These are phyloP conservation scores for Trichoderma koningii DNA, from an alignment of 2,329 filamentous ascomycete species.

Conservation along the genomic window DNA sequence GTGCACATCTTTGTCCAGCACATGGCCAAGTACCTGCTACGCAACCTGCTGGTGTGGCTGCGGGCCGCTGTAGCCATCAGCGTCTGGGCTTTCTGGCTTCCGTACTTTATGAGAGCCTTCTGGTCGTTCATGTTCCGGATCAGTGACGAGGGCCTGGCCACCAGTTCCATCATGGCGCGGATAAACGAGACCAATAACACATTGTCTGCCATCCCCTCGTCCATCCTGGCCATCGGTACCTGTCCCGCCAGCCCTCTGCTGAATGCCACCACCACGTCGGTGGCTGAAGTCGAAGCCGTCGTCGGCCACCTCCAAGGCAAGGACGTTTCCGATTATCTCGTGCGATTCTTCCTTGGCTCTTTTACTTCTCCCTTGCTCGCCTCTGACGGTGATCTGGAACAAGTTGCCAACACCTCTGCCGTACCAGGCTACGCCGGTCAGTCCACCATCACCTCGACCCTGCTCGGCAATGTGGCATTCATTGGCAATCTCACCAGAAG, in stretches of 20 bases:
- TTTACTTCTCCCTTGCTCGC: conserved; percentile 35
- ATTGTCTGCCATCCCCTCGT: conserved; percentile 34
- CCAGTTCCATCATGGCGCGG: conserved; percentile 36
- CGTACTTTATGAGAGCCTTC: conserved; percentile 85
- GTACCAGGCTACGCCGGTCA: conserved; percentile 4
- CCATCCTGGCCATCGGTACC: conserved; percentile 34
- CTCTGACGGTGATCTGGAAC: conserved; percentile 4
- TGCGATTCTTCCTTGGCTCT: conserved; percentile 37
- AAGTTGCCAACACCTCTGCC: neutral
- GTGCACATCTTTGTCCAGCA: conserved; percentile 78
- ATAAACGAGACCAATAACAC: conserved; percentile 31
- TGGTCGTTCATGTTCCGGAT: conserved; percentile 97
- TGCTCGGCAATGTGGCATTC: conserved; percentile 60
- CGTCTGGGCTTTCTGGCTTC: conserved; percentile 87
- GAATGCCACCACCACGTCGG: conserved; percentile 38
- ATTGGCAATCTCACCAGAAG: conserved; percentile 67
- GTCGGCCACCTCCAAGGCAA: conserved; percentile 37
- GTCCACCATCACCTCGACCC: conserved; percentile 38
- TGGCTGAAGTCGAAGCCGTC: conserved; percentile 38
- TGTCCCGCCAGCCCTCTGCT: conserved; percentile 44
- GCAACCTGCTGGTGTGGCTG: conserved; percentile 74
- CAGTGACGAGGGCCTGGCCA: conserved; percentile 70
- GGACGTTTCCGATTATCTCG: conserved; percentile 39
- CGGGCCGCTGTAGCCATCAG: conserved; percentile 75
- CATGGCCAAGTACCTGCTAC: conserved; percentile 70